Evolutionary conservation across 768 basidiomycete genomes (phyloP), one percentile per base, ranked within the genome.

Genomic region (Xanthoconium stramineum): DNA sequence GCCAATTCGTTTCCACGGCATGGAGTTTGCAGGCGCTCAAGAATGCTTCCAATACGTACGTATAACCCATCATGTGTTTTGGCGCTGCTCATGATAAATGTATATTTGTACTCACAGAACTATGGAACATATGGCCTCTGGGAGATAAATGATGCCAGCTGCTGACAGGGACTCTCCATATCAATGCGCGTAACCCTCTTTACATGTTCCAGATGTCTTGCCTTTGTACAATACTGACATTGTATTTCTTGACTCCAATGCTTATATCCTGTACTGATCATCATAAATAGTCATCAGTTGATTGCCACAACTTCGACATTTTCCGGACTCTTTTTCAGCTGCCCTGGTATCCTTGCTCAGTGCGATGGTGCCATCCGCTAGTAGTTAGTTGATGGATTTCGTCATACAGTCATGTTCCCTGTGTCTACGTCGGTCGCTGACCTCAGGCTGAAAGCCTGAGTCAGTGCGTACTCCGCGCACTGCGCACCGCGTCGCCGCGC

Each of bases 1-100:
- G 0, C 73, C 72, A 14, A 59, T 50, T 7, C 56, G 44, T 17
- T 72, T 73, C 50, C 50, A 42, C 14, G 56, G 52, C 2, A 52
- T 66, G 61, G 60, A 68, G 14, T 73, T 72, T 50, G 33, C 56
- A 10, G 61, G 72, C 24, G 58, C 62, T n/a, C 57, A 66, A n/a
- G 54, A 58, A 30, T 65, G 62, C 32, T 58, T 50, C 60, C 60
- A 63, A 59, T 44, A 14, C 6, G 65, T 58, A 8, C 44, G 62
- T 64, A 9, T 30, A 12, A 47, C 47, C 6, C 20, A 10, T 35
- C 30, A 3, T 10, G 3, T 48, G 7, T 12, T 45, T 50, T 28
- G 37, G 33, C 20, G 12, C 6, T 5, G 6, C 47, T 55, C n/a
- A 50, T 30, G 19, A 19, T 37, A 3, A 6, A 43, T 15, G 17